Conservation (phyloP, 148 eudicot species). For the Silene latifolia region DNA sequence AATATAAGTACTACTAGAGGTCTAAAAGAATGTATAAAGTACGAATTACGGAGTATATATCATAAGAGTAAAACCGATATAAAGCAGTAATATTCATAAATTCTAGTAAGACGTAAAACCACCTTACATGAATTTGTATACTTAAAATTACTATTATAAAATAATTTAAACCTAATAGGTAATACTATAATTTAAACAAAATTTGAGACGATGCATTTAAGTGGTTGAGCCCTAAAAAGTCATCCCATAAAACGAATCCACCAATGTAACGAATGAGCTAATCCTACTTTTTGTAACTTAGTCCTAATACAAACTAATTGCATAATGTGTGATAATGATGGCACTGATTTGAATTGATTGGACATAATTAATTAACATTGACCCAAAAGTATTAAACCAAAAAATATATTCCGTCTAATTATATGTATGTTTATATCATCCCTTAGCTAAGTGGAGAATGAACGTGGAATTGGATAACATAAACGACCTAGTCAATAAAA, state of each 20-base stretch:
- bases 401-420: neutral
- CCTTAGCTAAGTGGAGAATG: slow-evolving; percentile 8
- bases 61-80: too few relatives aligned
- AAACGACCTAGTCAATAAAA: slow-evolving; percentile 5
- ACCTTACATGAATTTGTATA: too few relatives aligned
- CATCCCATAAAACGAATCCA: slow-evolving; percentile 15
- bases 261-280: slow-evolving; percentile 6
- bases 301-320: slow-evolving; percentile 1
- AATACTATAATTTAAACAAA: too few relatives aligned
- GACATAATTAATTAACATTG: slow-evolving; percentile 17
- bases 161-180: too few relatives aligned
- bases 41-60: too few relatives aligned
- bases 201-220: neutral
- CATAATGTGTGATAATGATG: slow-evolving; percentile 28
- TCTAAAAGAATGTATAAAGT: too few relatives aligned
- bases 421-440: neutral
- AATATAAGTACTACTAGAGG: too few relatives aligned
- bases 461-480: slow-evolving; percentile 16
- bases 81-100: too few relatives aligned
- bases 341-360: slow-evolving; percentile 23
- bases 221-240: neutral
- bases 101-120: too few relatives aligned
- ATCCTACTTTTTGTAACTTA: slow-evolving; percentile 1
- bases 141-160: too few relatives aligned
- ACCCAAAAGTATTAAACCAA: neutral